phyloP scores from a whole-genome alignment of 1,284 basidiomycete species.

The Apiotrichum gamsii region DNA sequence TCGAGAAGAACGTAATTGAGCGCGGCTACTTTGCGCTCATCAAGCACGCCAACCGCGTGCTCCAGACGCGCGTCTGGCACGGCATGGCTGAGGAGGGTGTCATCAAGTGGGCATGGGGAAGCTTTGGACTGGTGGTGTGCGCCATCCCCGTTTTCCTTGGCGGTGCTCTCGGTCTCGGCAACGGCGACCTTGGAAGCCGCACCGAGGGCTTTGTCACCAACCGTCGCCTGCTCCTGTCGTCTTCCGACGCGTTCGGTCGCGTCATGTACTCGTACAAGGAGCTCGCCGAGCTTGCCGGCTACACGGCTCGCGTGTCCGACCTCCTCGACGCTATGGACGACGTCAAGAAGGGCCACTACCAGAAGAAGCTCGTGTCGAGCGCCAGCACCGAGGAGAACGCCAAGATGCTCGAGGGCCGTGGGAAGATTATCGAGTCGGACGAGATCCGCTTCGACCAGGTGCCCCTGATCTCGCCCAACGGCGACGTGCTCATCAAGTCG shows the following conservation, averaged over 20 bases:
- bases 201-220: slow-evolving; percentile 96
- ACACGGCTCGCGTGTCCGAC: slow-evolving; percentile 83
- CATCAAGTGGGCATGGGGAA: slow-evolving; percentile 97
- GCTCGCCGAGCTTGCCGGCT: slow-evolving; percentile 89
- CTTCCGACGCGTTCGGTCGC: slow-evolving; percentile 56
- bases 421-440: slow-evolving; percentile 72
- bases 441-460: slow-evolving; percentile 83
- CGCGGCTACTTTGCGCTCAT: slow-evolving; percentile 82
- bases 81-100: slow-evolving; percentile 90
- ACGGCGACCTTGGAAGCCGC: slow-evolving; percentile 67
- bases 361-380: slow-evolving; percentile 78
- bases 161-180: slow-evolving; percentile 62
- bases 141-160: slow-evolving; percentile 91
- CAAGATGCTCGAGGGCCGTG: slow-evolving; percentile 68
- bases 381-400: slow-evolving; percentile 71
- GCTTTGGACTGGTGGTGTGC: slow-evolving; percentile 85
- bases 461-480: slow-evolving; percentile 93
- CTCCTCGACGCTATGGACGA: slow-evolving; percentile 90
- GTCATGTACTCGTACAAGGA: slow-evolving; percentile 95
- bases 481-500: slow-evolving; percentile 76
- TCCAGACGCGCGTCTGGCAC: slow-evolving; percentile 80
- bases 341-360: slow-evolving; percentile 73
- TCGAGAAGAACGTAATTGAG: slow-evolving; percentile 89
- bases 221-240: slow-evolving; percentile 69
- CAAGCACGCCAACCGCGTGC: slow-evolving; percentile 79